phyloP scores from a whole-genome alignment of 2,329 filamentous ascomycete species.

The Talaromyces funiculosus region DNA sequence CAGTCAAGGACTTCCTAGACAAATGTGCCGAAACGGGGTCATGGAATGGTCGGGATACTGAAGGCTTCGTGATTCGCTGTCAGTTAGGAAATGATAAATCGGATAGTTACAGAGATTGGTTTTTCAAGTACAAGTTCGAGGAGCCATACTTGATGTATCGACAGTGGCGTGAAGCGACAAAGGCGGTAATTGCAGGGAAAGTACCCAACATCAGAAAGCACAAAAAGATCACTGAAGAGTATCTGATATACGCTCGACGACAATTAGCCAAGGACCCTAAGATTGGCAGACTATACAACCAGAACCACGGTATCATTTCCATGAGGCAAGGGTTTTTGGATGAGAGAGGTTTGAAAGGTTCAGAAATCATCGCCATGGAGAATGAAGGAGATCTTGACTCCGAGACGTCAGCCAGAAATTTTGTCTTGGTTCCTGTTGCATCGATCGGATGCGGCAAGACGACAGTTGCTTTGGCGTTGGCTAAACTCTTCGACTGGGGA shows the following conservation, averaged over 20 bases:
- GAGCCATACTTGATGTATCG: slow-evolving; percentile 98
- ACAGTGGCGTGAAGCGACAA: slow-evolving; percentile 97
- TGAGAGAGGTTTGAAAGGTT: slow-evolving; percentile 76
- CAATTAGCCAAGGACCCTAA: slow-evolving; percentile 64
- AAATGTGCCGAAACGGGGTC: slow-evolving; percentile 79
- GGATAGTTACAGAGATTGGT: slow-evolving; percentile 77
- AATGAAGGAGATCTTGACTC: slow-evolving; percentile 32
- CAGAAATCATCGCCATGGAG: slow-evolving; percentile 75
- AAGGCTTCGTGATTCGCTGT: slow-evolving; percentile 95
- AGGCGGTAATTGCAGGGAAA: slow-evolving; percentile 71
- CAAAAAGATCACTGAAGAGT: slow-evolving; percentile 81
- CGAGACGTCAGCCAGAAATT: slow-evolving; percentile 54
- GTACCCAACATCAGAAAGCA: slow-evolving; percentile 80
- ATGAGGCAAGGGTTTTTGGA: slow-evolving; percentile 82
- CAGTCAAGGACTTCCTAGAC: slow-evolving; percentile 77
- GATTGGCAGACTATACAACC: slow-evolving; percentile 66
- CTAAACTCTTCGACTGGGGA: slow-evolving; percentile 81
- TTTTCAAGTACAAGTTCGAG: slow-evolving; percentile 99
- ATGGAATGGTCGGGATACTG: slow-evolving; percentile 85
- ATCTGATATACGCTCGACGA: slow-evolving; percentile 72
- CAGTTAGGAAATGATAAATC: slow-evolving; percentile 51
- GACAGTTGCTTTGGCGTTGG: slow-evolving; percentile 75
- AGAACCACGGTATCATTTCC: slow-evolving; percentile 92
- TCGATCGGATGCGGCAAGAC: slow-evolving; percentile 97
- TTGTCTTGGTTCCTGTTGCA: slow-evolving; percentile 84